phyloP scores from a whole-genome alignment of 805 yeast genomes.

The Hanseniaspora opuntiae region DNA sequence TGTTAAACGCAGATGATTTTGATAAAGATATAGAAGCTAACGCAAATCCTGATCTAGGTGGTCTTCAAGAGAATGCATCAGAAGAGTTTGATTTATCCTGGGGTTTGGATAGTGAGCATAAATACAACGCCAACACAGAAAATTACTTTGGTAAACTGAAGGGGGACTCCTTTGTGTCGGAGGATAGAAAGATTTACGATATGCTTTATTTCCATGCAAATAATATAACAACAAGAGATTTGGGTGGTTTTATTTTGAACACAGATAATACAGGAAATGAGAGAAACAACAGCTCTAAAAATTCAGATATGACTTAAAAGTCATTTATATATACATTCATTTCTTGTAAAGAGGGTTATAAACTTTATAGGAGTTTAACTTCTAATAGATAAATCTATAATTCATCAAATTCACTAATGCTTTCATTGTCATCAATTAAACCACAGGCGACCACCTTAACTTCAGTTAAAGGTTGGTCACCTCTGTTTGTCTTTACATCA shows the following conservation, averaged over 20 bases:
- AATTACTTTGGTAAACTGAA: slow-evolving; percentile 8
- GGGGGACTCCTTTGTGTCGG: slow-evolving; percentile 22
- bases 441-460: slow-evolving; percentile 12
- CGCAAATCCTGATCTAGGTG: background rate
- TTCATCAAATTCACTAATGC: slow-evolving; percentile 5
- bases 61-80: background rate
- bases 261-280: background rate
- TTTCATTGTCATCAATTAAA: background rate
- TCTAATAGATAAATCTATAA: background rate
- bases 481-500: slow-evolving; percentile 46
- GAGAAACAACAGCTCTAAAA: background rate
- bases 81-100: slow-evolving; percentile 6
- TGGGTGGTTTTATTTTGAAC: slow-evolving; percentile 20
- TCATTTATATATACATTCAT: background rate
- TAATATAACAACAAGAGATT: slow-evolving; percentile 59
- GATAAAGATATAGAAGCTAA: slow-evolving; percentile 9
- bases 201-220: slow-evolving; percentile 47
- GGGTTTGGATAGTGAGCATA: slow-evolving; percentile 11
- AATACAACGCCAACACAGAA: slow-evolving; percentile 7
- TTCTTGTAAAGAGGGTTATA: no score
- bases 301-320: background rate
- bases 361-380: no score
- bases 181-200: slow-evolving; percentile 45
- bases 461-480: slow-evolving; percentile 47
- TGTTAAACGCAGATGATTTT: slow-evolving; percentile 24